Evolutionary conservation across 202 grass and related monocot species (phyloP).

Genomic region (Dendrocalamus latiflorus): DNA sequence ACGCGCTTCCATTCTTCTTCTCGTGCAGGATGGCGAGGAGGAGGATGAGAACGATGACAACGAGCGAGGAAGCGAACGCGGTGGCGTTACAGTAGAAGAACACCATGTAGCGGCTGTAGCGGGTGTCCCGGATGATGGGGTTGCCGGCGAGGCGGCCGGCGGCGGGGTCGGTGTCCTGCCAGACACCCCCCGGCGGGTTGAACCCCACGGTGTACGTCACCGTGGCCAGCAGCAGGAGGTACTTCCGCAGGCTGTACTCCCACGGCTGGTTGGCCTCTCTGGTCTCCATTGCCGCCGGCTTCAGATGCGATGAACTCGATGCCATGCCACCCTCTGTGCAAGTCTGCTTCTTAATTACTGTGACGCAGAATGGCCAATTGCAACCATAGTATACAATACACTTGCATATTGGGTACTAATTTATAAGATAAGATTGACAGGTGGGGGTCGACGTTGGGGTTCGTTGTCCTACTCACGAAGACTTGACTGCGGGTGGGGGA

Average conservation of each 20-base stretch:
- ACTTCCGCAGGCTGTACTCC: not conserved
- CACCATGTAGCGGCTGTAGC: not conserved
- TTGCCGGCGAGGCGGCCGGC: not conserved
- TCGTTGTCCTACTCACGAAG: too few relatives aligned
- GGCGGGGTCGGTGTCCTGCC: not conserved
- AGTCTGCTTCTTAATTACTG: too few relatives aligned
- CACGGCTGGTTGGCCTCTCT: too few relatives aligned
- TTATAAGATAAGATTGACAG: too few relatives aligned
- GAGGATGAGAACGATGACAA: slow-evolving; percentile 6
- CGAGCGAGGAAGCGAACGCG: not conserved
- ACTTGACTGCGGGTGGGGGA: too few relatives aligned
- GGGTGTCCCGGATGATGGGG: not conserved
- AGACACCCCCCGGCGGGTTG: not conserved
- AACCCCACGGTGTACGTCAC: not conserved
- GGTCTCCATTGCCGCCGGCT: too few relatives aligned
- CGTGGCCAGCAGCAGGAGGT: slow-evolving; percentile 5
- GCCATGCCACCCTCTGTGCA: too few relatives aligned
- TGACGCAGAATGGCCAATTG: too few relatives aligned
- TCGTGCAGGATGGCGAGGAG: not conserved
- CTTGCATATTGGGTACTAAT: too few relatives aligned
- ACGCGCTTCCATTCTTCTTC: not conserved
- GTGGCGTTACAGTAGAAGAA: slow-evolving; percentile 38
- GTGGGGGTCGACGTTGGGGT: too few relatives aligned
- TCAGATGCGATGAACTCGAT: too few relatives aligned
- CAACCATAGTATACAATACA: too few relatives aligned